Evolutionary conservation across 306 rosid species (phyloP).

Genomic region (Casuarina cunninghamiana): DNA sequence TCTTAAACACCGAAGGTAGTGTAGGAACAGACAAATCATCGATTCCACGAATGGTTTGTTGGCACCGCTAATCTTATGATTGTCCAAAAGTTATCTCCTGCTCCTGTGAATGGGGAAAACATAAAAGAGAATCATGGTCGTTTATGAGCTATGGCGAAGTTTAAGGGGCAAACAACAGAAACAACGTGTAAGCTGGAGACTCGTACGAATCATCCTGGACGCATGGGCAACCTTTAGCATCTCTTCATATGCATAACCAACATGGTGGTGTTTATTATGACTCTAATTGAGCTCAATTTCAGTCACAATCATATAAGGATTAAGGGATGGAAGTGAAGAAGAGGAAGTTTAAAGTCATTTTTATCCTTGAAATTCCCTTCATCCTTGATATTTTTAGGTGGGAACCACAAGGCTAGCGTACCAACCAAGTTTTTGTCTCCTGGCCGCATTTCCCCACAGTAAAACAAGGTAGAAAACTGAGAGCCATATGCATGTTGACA

Average conservation of each 20-base stretch:
- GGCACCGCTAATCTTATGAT: neutral
- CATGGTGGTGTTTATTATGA: neutral
- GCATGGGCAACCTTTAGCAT: neutral
- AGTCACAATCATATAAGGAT: too few relatives aligned
- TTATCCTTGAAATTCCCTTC: neutral
- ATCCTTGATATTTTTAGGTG: conserved; percentile 20
- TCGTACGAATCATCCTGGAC: too few relatives aligned
- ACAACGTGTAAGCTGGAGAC: too few relatives aligned
- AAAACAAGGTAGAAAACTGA: neutral
- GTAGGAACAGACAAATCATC: too few relatives aligned
- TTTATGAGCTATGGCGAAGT: too few relatives aligned
- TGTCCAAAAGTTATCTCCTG: neutral
- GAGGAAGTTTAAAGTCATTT: neutral
- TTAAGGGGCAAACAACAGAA: too few relatives aligned
- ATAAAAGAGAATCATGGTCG: too few relatives aligned
- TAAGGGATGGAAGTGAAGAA: neutral
- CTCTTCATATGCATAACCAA: neutral
- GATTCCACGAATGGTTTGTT: neutral
- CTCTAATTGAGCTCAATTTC: neutral
- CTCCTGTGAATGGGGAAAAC: neutral
- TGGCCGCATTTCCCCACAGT: conserved; percentile 34
- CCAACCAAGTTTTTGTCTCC: conserved; percentile 25
- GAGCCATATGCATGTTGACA: neutral
- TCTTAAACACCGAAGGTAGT: too few relatives aligned
- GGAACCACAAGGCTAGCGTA: conserved; percentile 7